Evolutionary conservation across 2,329 filamentous ascomycete genomes (phyloP).

Genomic region (Venturia pyrina): DNA sequence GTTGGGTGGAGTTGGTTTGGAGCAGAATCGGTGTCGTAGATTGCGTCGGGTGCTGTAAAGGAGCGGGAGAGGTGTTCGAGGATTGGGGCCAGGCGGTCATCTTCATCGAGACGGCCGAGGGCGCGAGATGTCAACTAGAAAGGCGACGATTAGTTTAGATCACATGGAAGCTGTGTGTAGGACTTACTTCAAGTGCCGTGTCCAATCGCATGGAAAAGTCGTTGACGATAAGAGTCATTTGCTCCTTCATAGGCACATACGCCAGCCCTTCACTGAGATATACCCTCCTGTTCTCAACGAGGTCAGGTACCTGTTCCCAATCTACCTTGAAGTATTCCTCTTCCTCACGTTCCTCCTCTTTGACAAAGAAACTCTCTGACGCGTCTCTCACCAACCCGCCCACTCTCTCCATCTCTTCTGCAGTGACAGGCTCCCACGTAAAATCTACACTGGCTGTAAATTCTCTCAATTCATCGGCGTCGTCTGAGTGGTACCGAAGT

Average conservation of each 20-base stretch:
- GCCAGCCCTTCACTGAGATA: constrained; percentile 74
- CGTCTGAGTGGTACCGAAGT: constrained; percentile 69
- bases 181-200: constrained; percentile 64
- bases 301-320: constrained; percentile 84
- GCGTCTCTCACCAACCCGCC: constrained; percentile 48
- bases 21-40: constrained; percentile 58
- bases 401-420: constrained; percentile 67
- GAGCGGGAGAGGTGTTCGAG: constrained; percentile 83
- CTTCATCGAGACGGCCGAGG: constrained; percentile 85
- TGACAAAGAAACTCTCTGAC: constrained; percentile 27
- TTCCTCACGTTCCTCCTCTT: constrained; percentile 48
- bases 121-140: constrained; percentile 74
- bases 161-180: neutral
- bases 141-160: neutral
- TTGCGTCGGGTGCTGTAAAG: constrained; percentile 83
- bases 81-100: constrained; percentile 75
- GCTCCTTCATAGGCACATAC: constrained; percentile 79
- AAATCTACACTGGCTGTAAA: constrained; percentile 73
- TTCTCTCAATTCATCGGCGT: constrained; percentile 56
- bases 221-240: constrained; percentile 77
- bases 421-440: constrained; percentile 72
- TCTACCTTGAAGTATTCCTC: constrained; percentile 94
- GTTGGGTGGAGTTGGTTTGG: constrained; percentile 50
- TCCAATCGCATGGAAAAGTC: constrained; percentile 78
- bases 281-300: constrained; percentile 71